These are phyloP conservation scores for Secale cereale DNA, from an alignment of 176 grass and related monocot species.

Conservation along the genomic window DNA sequence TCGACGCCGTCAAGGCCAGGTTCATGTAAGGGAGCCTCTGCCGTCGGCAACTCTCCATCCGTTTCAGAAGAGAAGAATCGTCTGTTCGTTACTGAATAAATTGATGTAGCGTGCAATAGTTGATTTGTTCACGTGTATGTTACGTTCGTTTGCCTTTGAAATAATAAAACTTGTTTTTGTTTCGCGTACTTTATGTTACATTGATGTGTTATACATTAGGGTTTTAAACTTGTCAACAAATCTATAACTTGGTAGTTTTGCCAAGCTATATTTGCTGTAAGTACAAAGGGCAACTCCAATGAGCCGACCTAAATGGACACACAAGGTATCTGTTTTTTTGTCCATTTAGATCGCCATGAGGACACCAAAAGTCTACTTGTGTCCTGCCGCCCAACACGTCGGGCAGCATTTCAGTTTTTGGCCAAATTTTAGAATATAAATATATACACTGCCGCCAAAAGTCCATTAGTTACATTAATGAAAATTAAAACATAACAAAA, in stretches of 20 bases:
- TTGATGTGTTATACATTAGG: neutral
- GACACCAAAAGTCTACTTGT: no score
- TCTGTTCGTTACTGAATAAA: neutral
- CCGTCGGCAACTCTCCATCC: neutral
- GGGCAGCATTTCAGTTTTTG: no score
- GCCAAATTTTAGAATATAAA: no score
- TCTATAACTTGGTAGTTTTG: neutral
- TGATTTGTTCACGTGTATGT: neutral
- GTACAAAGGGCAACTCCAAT: no score
- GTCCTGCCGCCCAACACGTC: no score
- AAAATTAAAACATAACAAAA: no score
- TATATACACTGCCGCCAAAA: no score
- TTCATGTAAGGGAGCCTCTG: neutral
- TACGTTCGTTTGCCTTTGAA: neutral
- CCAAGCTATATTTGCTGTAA: neutral
- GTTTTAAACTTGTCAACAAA: neutral
- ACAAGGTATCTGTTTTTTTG: no score
- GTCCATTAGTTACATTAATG: no score
- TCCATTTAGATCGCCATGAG: no score
- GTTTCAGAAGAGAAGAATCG: neutral
- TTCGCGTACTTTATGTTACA: neutral
- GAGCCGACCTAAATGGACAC: no score
- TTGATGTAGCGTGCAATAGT: neutral
- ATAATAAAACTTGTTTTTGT: neutral
- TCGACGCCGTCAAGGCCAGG: neutral